A percentile compares a stretch with the other conserved stretches of the same genome.
Conservation (phyloP, 1,284 basidiomycete species). For the Rhizopogon hawkerae region DNA sequence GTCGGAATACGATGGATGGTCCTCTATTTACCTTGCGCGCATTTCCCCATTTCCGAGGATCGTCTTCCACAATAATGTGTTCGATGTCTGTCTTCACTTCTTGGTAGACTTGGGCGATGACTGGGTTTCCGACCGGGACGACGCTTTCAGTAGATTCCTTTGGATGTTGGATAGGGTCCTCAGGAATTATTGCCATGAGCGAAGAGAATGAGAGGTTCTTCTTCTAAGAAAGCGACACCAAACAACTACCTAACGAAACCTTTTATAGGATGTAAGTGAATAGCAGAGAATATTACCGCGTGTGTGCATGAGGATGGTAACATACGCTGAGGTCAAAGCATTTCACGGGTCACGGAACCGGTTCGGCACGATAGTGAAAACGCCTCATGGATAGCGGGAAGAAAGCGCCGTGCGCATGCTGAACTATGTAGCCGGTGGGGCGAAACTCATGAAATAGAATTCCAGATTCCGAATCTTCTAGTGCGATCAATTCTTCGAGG, state of each 20-base stretch:
- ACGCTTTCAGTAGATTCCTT: background rate
- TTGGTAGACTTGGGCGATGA: background rate
- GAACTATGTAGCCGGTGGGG: no score
- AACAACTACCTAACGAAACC: background rate
- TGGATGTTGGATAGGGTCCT: background rate
- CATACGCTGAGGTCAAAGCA: no score
- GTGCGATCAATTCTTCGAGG: no score
- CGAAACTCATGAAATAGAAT: no score
- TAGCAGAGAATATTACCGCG: no score
- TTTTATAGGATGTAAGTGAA: background rate
- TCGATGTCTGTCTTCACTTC: slow-evolving; percentile 42
- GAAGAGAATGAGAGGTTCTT: background rate
- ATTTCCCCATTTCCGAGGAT: slow-evolving; percentile 64
- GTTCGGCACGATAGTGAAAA: no score
- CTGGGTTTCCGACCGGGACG: background rate
- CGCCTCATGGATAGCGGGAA: no score
- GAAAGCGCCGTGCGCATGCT: no score
- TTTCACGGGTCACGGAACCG: no score
- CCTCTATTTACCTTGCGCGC: slow-evolving; percentile 54
- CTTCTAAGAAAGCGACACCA: background rate
- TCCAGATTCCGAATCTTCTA: no score
- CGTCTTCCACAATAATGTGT: slow-evolving; percentile 59
- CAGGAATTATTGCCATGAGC: background rate
- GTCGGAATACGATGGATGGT: background rate
- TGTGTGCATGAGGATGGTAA: no score